These are phyloP conservation scores for Malus hybrid DNA, from an alignment of 331 rosid species.

Conservation along the genomic window DNA sequence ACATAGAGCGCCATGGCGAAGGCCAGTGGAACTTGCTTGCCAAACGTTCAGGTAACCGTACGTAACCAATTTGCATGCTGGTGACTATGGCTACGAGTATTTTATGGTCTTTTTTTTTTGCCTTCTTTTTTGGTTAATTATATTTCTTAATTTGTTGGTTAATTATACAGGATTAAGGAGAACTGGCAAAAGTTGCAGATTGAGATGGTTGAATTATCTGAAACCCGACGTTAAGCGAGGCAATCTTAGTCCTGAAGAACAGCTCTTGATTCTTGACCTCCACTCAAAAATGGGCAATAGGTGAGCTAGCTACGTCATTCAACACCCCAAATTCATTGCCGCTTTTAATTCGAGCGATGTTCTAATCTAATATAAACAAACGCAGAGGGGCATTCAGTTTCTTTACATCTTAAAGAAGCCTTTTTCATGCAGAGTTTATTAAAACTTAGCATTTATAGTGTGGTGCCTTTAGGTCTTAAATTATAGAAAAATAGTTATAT, in stretches of 20 bases:
- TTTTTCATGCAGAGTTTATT: no score
- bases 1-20: conserved; percentile 47
- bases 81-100: not conserved
- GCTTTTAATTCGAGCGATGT: not conserved
- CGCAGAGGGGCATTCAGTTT: no score
- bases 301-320: conserved; percentile 10
- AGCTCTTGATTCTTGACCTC: conserved; percentile 59
- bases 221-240: conserved; percentile 72
- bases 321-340: not conserved
- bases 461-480: not conserved
- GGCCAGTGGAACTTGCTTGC: conserved; percentile 77
- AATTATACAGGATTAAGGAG: conserved; percentile 45
- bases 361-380: not conserved
- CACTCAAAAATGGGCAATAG: conserved; percentile 75
- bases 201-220: conserved; percentile 80
- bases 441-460: not conserved
- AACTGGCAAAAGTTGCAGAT: conserved; percentile 81
- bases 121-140: not conserved
- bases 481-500: not conserved
- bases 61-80: not conserved
- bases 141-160: not conserved
- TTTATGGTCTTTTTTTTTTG: not conserved
- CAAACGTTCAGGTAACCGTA: conserved; percentile 37
- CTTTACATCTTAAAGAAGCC: not conserved
- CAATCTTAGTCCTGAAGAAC: conserved; percentile 52